Evolutionary conservation across 225 moss, liverwort and hornwort species (phyloP).

Genomic region (Asterella californica): DNA sequence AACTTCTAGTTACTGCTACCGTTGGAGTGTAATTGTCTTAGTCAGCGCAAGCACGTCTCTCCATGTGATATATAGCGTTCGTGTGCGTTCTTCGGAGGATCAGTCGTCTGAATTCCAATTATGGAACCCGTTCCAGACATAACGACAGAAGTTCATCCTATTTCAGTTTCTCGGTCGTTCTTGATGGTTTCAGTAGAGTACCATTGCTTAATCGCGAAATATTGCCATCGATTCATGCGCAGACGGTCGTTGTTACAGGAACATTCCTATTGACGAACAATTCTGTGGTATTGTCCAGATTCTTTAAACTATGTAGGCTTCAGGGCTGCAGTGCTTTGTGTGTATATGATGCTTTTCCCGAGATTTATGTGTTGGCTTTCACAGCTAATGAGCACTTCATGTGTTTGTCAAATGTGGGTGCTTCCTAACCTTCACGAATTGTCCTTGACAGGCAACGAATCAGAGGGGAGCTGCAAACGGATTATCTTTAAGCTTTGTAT

Average conservation of each 20-base stretch:
- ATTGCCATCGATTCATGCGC: constrained; percentile 1
- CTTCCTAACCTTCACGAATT: not conserved
- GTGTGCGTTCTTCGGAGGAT: too few relatives aligned
- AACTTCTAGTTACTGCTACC: not conserved
- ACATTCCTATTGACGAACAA: constrained; percentile 67
- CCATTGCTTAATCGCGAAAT: not conserved
- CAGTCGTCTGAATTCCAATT: too few relatives aligned
- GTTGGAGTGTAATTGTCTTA: not conserved
- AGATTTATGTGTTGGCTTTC: not conserved
- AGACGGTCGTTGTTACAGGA: constrained; percentile 52
- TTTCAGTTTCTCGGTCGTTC: not conserved
- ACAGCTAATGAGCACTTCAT: not conserved
- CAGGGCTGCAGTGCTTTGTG: not conserved
- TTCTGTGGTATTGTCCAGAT: constrained; percentile 52
- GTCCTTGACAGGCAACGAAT: constrained; percentile 40
- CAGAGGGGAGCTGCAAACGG: constrained; percentile 86
- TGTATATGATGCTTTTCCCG: not conserved
- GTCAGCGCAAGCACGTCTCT: too few relatives aligned
- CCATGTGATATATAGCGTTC: too few relatives aligned
- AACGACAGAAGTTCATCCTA: not conserved
- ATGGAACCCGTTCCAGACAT: not conserved
- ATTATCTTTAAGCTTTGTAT: constrained; percentile 64
- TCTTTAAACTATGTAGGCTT: not conserved
- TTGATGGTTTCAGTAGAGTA: not conserved
- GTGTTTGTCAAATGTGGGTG: not conserved